A percentile compares a stretch with the other conserved stretches of the same genome.
phyloP scores from a whole-genome alignment of 169 alveolate species.

The Haemoproteus tartakovskyi region DNA sequence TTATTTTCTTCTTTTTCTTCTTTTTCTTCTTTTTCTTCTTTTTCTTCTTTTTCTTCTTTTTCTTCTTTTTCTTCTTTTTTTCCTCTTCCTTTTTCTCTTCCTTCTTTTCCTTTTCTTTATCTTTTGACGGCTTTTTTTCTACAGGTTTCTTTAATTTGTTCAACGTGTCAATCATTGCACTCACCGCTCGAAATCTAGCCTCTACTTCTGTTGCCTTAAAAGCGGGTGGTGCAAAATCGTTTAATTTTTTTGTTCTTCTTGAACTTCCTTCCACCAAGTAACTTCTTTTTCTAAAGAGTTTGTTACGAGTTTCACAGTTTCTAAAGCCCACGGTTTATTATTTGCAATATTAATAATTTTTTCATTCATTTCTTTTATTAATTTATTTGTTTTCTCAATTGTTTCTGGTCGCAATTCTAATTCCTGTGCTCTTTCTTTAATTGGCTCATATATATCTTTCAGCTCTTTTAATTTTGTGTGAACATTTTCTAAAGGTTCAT shows the following conservation, averaged over 20 bases:
- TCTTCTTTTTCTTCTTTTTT: slow-evolving; percentile 3
- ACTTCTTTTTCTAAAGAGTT: slow-evolving; percentile 47
- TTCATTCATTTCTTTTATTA: slow-evolving; percentile 30
- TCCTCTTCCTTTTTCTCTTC: background rate
- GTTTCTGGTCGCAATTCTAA: slow-evolving; percentile 13
- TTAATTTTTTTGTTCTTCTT: slow-evolving; percentile 66
- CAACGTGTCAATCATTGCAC: slow-evolving; percentile 5
- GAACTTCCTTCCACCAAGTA: slow-evolving; percentile 34
- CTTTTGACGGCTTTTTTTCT: slow-evolving; percentile 2
- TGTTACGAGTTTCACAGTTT: slow-evolving; percentile 28
- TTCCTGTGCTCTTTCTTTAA: slow-evolving; percentile 67
- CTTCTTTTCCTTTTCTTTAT: background rate
- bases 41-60: slow-evolving; percentile 10
- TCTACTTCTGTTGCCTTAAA: slow-evolving; percentile 60
- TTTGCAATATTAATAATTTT: slow-evolving; percentile 6
- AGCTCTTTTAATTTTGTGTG: slow-evolving; percentile 30
- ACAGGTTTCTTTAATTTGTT: slow-evolving; percentile 36
- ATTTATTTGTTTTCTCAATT: slow-evolving; percentile 26
- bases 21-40: slow-evolving; percentile 14
- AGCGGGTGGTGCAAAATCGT: slow-evolving; percentile 49
- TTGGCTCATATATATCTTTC: slow-evolving; percentile 41
- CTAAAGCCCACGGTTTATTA: slow-evolving; percentile 62
- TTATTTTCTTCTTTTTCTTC: slow-evolving; percentile 9
- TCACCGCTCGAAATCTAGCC: slow-evolving; percentile 6
- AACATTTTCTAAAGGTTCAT: slow-evolving; percentile 66